phyloP scores from a whole-genome alignment of 2,329 filamentous ascomycete species.

The Cytospora leucostoma region DNA sequence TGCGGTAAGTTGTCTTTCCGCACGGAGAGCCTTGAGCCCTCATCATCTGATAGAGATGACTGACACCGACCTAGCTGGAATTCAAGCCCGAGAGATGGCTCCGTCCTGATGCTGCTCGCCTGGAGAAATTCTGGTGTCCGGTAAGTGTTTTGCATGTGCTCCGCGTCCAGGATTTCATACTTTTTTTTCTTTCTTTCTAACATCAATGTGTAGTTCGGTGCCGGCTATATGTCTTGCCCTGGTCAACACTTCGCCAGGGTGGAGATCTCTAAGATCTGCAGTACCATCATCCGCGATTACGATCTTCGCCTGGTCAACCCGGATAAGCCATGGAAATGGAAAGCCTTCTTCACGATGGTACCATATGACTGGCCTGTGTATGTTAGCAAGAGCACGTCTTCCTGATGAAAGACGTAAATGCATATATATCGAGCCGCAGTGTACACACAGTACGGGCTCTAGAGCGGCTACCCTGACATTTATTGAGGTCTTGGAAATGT shows the following conservation, averaged over 20 bases:
- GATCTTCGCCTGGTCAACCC: constrained; percentile 28
- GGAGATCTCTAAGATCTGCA: constrained; percentile 28
- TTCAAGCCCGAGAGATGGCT: constrained; percentile 34
- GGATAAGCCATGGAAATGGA: constrained; percentile 25
- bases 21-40: background rate
- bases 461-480: no score
- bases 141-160: constrained; percentile 21
- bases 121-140: constrained; percentile 34
- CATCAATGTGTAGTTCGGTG: constrained; percentile 19
- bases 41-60: background rate
- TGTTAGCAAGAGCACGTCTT: constrained; percentile 19
- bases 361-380: constrained; percentile 29
- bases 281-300: constrained; percentile 29
- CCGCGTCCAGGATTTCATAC: no score
- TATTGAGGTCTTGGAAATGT: no score
- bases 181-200: background rate
- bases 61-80: constrained; percentile 19
- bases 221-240: constrained; percentile 28
- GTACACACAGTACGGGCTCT: no score
- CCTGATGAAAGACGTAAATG: background rate
- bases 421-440: no score
- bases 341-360: constrained; percentile 28
- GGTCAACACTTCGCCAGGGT: constrained; percentile 28
- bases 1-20: constrained; percentile 14
- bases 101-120: constrained; percentile 22